Evolutionary conservation across 768 basidiomycete genomes (phyloP).

Genomic region (Agrocybe praecox): DNA sequence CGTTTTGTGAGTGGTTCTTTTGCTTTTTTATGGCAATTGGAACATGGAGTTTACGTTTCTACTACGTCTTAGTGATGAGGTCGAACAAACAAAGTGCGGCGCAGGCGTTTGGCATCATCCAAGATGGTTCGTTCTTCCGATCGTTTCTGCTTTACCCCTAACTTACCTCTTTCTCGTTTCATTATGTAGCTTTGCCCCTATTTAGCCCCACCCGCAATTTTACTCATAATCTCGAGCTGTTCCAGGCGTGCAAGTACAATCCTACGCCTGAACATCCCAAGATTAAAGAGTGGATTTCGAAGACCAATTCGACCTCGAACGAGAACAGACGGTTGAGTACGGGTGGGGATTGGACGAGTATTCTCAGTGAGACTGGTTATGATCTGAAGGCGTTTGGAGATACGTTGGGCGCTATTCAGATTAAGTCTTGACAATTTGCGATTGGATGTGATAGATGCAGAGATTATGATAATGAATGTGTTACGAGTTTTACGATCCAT

Average conservation of each 20-base stretch:
- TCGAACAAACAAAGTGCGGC: conserved; percentile 35
- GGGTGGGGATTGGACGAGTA: background rate
- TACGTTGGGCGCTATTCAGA: conserved; percentile 21
- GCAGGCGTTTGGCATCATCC: conserved; percentile 41
- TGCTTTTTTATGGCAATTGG: background rate
- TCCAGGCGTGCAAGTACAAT: conserved; percentile 29
- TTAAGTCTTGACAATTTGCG: background rate
- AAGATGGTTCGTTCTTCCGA: conserved; percentile 37
- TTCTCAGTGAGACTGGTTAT: conserved; percentile 25
- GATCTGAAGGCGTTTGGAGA: conserved; percentile 27
- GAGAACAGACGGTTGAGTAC: background rate
- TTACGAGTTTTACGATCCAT: no score
- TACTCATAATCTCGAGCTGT: background rate
- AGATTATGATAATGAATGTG: no score
- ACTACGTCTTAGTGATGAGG: conserved; percentile 46
- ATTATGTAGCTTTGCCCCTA: conserved; percentile 47
- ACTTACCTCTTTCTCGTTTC: background rate
- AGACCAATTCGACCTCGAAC: background rate
- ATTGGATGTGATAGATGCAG: no score
- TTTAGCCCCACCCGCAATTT: conserved; percentile 39
- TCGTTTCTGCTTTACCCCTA: background rate
- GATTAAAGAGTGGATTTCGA: conserved; percentile 36
- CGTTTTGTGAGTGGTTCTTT: conserved; percentile 46
- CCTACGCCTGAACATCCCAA: conserved; percentile 43
- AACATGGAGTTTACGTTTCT: conserved; percentile 4